A percentile compares a stretch with the other conserved stretches of the same genome.
Conservation (phyloP, 1,284 basidiomycete species). For the Moesziomyces sp. region DNA sequence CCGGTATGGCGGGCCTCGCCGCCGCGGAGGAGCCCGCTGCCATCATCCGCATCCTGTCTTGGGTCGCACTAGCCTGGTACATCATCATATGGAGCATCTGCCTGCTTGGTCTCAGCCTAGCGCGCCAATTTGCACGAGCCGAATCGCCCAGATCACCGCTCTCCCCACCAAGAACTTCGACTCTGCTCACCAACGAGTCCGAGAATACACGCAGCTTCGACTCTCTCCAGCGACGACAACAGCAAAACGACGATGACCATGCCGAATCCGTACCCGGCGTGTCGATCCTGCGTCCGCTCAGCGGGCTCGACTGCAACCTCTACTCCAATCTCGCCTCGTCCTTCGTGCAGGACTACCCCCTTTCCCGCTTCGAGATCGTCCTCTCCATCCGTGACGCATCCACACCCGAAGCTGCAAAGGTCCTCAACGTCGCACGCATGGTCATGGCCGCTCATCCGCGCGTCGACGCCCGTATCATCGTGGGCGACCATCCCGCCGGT, state of each 20-base stretch:
- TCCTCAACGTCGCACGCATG: constrained; percentile 55
- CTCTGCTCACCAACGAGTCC: constrained; percentile 69
- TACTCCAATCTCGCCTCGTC: constrained; percentile 61
- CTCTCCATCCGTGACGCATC: constrained; percentile 53
- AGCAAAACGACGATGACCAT: constrained; percentile 79
- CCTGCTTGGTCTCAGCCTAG: constrained; percentile 76
- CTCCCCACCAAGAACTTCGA: constrained; percentile 37
- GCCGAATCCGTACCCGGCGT: constrained; percentile 65
- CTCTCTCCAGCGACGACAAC: constrained; percentile 69
- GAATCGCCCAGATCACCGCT: constrained; percentile 31
- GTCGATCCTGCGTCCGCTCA: constrained; percentile 63
- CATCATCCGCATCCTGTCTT: constrained; percentile 3
- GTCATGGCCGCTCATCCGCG: constrained; percentile 57
- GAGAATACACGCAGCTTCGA: constrained; percentile 73
- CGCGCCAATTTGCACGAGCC: constrained; percentile 11
- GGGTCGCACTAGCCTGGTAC: constrained; percentile 75
- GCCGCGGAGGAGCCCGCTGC: not conserved
- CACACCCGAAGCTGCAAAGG: constrained; percentile 53
- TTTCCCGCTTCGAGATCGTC: constrained; percentile 60
- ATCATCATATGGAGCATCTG: constrained; percentile 78
- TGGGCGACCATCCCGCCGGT: constrained; percentile 73
- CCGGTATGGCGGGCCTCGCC: no score
- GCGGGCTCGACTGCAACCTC: constrained; percentile 64
- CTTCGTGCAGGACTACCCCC: constrained; percentile 63
- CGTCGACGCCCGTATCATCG: constrained; percentile 53